Evolutionary conservation across 139 green algal genomes (phyloP).

Genomic region (Ettlia oleoabundans): DNA sequence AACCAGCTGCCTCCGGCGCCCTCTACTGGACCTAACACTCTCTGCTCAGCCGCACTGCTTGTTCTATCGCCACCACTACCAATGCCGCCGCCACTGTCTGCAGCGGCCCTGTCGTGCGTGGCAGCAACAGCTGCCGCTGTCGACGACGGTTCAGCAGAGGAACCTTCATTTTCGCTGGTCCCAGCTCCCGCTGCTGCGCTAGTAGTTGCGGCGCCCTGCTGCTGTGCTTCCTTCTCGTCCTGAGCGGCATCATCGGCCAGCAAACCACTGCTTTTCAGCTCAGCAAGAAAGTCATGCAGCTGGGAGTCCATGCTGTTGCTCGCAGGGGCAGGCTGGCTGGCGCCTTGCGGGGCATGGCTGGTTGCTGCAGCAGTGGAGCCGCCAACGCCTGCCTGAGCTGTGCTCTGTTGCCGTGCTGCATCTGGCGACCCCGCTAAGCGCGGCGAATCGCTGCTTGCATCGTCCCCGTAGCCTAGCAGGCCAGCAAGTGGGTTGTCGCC

Average conservation of each 20-base stretch:
- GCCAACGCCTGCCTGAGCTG: background rate
- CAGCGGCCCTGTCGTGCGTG: background rate
- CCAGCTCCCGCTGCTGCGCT: background rate
- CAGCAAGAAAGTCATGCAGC: conserved; percentile 77
- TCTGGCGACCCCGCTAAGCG: too few relatives aligned
- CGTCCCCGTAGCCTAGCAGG: conserved; percentile 40
- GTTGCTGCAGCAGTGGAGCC: background rate
- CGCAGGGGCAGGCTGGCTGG: too few relatives aligned
- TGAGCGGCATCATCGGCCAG: conserved; percentile 48
- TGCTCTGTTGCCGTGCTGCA: background rate
- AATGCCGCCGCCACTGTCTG: background rate
- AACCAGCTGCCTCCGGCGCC: conserved; percentile 16
- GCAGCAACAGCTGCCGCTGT: background rate
- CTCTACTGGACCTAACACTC: conserved; percentile 65
- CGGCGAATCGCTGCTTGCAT: too few relatives aligned
- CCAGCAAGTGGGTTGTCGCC: conserved; percentile 37
- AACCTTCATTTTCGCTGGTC: background rate
- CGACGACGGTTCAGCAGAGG: background rate
- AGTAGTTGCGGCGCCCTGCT: background rate
- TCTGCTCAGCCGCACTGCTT: conserved; percentile 52
- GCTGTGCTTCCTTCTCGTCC: background rate
- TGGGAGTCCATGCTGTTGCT: conserved; percentile 49
- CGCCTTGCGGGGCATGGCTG: background rate
- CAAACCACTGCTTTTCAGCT: conserved; percentile 78
- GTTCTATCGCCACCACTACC: background rate